Percentiles rank a stretch among this genome's conserved stretches.
These are phyloP conservation scores for Seiridium unicorne DNA, from an alignment of 2,329 filamentous ascomycete species.

Conservation along the genomic window DNA sequence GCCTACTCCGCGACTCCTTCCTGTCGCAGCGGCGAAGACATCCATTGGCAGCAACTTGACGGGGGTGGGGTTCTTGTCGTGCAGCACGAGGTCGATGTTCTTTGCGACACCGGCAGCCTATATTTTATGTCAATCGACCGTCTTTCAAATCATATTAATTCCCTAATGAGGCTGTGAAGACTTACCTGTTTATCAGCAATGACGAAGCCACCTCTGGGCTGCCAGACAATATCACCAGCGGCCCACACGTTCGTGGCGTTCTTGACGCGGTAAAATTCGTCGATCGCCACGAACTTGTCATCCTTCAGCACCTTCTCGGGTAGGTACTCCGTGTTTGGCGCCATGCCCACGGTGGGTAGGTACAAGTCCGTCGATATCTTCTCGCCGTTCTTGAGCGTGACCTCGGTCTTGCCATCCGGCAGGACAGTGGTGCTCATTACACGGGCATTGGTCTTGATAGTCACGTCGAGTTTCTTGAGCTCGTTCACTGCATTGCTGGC, in stretches of 20 bases:
- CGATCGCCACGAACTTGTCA: conserved; percentile 44
- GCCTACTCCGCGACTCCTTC: conserved; percentile 49
- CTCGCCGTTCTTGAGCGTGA: conserved; percentile 44
- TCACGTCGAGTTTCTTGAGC: conserved; percentile 53
- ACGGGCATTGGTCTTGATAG: conserved; percentile 39
- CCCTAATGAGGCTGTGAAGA: not conserved
- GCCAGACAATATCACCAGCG: conserved; percentile 50
- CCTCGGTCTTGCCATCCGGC: conserved; percentile 44
- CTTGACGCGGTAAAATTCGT: conserved; percentile 49
- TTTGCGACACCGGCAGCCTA: conserved; percentile 50
- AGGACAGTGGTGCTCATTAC: conserved; percentile 34
- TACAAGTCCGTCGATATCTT: conserved; percentile 53
- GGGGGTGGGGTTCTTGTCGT: conserved; percentile 38
- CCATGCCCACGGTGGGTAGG: conserved; percentile 53
- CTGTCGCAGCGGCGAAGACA: conserved; percentile 45
- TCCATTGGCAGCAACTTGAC: conserved; percentile 50
- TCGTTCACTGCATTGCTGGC: conserved; percentile 42
- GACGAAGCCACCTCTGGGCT: conserved; percentile 43
- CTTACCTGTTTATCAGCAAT: conserved; percentile 47
- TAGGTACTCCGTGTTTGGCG: conserved; percentile 54
- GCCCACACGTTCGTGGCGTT: conserved; percentile 48
- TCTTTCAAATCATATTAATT: too few species aligned
- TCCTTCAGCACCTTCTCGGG: conserved; percentile 41
- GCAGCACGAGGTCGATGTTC: conserved; percentile 49
- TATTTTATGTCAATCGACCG: not conserved